Evolutionary conservation across 257 asterid genomes (phyloP).

Genomic region (Solanum pinnatisectum): DNA sequence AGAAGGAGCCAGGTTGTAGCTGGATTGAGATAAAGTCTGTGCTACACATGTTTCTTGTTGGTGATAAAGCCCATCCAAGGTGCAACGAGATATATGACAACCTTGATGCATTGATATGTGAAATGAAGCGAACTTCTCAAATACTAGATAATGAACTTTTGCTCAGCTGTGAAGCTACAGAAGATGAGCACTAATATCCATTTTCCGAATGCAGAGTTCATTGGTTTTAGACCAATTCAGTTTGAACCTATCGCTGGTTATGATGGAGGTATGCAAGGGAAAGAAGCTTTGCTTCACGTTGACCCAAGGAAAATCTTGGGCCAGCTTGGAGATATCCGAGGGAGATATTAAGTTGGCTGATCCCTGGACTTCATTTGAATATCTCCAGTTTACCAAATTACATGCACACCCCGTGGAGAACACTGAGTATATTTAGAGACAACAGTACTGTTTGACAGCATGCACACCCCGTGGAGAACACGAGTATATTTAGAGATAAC

Average conservation of each 20-base stretch:
- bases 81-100: conserved; percentile 48
- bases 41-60: conserved; percentile 76
- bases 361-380: background rate
- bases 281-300: background rate
- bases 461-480: background rate
- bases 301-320: background rate
- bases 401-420: background rate
- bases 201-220: background rate
- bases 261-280: background rate
- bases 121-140: conserved; percentile 41
- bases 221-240: background rate
- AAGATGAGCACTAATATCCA: conserved; percentile 11
- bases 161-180: background rate
- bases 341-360: background rate
- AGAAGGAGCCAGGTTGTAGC: conserved; percentile 88
- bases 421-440: background rate
- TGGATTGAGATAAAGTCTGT: conserved; percentile 83
- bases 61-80: conserved; percentile 82
- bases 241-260: background rate
- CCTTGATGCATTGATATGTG: conserved; percentile 33
- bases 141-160: conserved; percentile 6
- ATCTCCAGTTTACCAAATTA: background rate
- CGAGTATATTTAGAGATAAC: background rate
- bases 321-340: background rate
- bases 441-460: background rate